Evolutionary conservation across 495 filamentous ascomycete species (phyloP).

Genomic region (Gamarada debralockiae): DNA sequence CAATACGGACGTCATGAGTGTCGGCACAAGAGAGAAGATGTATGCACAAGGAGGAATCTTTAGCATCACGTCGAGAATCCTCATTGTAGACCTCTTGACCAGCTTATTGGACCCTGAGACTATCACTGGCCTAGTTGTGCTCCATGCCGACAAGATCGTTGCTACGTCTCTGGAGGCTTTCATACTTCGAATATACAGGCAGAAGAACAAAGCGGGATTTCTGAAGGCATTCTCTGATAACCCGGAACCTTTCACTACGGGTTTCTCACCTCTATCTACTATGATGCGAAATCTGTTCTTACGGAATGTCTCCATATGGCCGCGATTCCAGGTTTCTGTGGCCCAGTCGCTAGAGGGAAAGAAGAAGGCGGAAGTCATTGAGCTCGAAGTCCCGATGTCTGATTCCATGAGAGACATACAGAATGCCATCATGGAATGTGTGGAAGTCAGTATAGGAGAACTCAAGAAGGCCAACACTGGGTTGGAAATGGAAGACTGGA

Average conservation of each 20-base stretch:
- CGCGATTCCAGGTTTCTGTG: slow-evolving; percentile 89
- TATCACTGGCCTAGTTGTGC: slow-evolving; percentile 80
- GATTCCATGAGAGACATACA: slow-evolving; percentile 91
- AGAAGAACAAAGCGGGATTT: slow-evolving; percentile 89
- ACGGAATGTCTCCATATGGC: slow-evolving; percentile 84
- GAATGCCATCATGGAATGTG: slow-evolving; percentile 91
- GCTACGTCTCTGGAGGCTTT: slow-evolving; percentile 93
- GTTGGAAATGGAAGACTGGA: slow-evolving; percentile 97
- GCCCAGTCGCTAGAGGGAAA: slow-evolving; percentile 86
- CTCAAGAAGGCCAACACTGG: slow-evolving; percentile 85
- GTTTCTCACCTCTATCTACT: slow-evolving; percentile 82
- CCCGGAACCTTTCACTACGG: slow-evolving; percentile 85
- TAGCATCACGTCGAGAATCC: slow-evolving; percentile 92
- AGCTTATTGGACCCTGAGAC: slow-evolving; percentile 77
- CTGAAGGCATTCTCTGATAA: slow-evolving; percentile 96
- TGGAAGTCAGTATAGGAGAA: slow-evolving; percentile 89
- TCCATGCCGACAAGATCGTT: slow-evolving; percentile 84
- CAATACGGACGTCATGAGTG: slow-evolving; percentile 89
- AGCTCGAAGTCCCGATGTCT: slow-evolving; percentile 95
- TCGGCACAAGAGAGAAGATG: slow-evolving; percentile 82
- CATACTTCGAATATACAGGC: slow-evolving; percentile 87
- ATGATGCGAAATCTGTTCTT: slow-evolving; percentile 95
- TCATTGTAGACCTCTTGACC: slow-evolving; percentile 89
- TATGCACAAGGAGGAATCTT: slow-evolving; percentile 88
- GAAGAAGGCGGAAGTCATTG: slow-evolving; percentile 94